Evolutionary conservation across 257 asterid genomes (phyloP).

Genomic region (Solanum medicagineum): DNA sequence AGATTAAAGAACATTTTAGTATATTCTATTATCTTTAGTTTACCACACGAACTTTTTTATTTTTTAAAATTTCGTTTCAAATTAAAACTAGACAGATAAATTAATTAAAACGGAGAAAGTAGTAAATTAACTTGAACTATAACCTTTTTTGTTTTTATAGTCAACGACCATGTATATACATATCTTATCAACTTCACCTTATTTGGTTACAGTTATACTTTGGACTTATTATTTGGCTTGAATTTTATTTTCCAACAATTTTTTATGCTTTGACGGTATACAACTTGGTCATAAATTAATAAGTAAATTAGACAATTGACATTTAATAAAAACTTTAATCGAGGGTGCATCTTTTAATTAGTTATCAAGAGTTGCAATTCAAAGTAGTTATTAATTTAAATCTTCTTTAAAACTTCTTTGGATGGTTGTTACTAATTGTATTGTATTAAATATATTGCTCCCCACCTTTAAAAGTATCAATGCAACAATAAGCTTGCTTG

Average conservation of each 20-base stretch:
- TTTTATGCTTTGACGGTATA: not conserved
- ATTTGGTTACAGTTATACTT: not conserved
- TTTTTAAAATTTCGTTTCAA: not conserved
- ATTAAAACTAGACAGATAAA: not conserved
- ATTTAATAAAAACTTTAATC: not conserved
- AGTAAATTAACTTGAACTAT: not conserved
- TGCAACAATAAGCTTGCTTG: not conserved
- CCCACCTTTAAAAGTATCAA: not conserved
- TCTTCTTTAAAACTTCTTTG: no score
- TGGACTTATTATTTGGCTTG: not conserved
- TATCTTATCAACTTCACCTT: not conserved
- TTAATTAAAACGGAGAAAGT: no score
- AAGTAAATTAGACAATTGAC: not conserved
- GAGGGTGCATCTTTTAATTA: not conserved
- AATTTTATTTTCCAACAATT: not conserved
- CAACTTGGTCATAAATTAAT: not conserved
- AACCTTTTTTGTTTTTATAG: not conserved
- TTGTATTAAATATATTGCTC: not conserved
- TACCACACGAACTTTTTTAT: fast-evolving
- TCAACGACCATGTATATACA: not conserved
- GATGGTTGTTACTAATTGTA: no score
- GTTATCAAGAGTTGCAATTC: no score
- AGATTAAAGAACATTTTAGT: not conserved
- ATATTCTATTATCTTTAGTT: not conserved
- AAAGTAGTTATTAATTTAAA: no score